Evolutionary conservation across 129 eudicot genomes (phyloP), one percentile per base, ranked within the genome.

Genomic region (Pseudognaphalium luteoalbum): DNA sequence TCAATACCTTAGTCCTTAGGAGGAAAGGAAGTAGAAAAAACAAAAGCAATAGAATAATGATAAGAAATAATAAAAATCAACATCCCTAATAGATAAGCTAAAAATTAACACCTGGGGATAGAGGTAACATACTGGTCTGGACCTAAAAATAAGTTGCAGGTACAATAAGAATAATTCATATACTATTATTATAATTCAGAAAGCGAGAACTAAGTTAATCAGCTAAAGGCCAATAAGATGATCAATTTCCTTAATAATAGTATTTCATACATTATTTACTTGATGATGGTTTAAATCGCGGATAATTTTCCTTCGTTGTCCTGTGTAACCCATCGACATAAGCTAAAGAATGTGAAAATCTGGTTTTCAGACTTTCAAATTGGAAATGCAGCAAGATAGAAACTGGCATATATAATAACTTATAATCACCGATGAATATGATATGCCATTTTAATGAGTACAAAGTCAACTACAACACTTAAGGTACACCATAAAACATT

Each of bases 361-460:
- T 69, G 34, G 65, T 56, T 66, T 44, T 54, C 32, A 76, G 64
- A 76, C 66, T 66, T 75, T 22, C 78, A 60, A 60, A 39, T 21
- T 74, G 60, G 56, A 74, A 16, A 60, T 61, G 59, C 70, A 61
- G 19, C 78, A 29, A 41, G 73, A 32, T 35, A 56, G 0, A 20
- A 50, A 76, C 47, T 34, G 15, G 9, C 73, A 56, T 62, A 57
- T 21, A n/a, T 66, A 68, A 20, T n/a, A 66, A 50, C 30, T 66
- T 65, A 52, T 51, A 32, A 33, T 20, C n/a, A 76, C 47, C 35
- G 35, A 71, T 59, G 16, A 7, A 52, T 32, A 51, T 19, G 17
- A 17, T 25, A 71, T 71, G 63, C 17, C 30, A 71, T 71, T 32
- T 71, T 71, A 71, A 47, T 17, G 34, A 39, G 73, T 47, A 71